phyloP scores from a whole-genome alignment of 805 yeast genomes.

The Kodamaea sagamina region DNA sequence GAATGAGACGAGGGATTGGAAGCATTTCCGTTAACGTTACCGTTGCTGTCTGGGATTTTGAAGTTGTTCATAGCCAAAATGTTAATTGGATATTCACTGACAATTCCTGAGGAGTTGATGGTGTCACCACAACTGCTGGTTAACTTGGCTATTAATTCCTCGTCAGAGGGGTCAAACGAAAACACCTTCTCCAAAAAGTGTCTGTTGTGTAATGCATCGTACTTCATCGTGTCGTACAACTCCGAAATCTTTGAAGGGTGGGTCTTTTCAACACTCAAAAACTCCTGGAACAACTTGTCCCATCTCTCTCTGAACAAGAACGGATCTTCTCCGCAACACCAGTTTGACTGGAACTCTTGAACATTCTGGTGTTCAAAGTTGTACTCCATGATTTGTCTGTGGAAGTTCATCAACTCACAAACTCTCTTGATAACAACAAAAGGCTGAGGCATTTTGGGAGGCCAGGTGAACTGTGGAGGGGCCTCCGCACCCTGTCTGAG shows the following conservation, averaged over 20 bases:
- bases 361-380: constrained; percentile 73
- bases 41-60: constrained; percentile 51
- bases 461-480: constrained; percentile 98
- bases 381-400: constrained; percentile 76
- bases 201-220: constrained; percentile 94
- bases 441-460: constrained; percentile 97
- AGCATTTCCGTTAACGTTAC: constrained; percentile 8
- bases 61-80: constrained; percentile 75
- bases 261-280: constrained; percentile 88
- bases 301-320: constrained; percentile 88
- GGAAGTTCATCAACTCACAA: constrained; percentile 93
- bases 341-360: constrained; percentile 64
- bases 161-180: constrained; percentile 55
- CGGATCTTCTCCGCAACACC: constrained; percentile 99
- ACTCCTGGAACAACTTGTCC: constrained; percentile 94
- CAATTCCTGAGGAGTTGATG: constrained; percentile 54
- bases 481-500: constrained; percentile 95
- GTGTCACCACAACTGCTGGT: constrained; percentile 46
- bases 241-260: constrained; percentile 97
- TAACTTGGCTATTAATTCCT: constrained; percentile 32
- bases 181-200: constrained; percentile 84
- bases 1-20: constrained; percentile 20
- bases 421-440: constrained; percentile 91
- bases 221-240: constrained; percentile 96
- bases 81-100: constrained; percentile 72